Base-by-base conservation (phyloP, 192 early-diverging fungal species). In the Dissophora ornata region DNA sequence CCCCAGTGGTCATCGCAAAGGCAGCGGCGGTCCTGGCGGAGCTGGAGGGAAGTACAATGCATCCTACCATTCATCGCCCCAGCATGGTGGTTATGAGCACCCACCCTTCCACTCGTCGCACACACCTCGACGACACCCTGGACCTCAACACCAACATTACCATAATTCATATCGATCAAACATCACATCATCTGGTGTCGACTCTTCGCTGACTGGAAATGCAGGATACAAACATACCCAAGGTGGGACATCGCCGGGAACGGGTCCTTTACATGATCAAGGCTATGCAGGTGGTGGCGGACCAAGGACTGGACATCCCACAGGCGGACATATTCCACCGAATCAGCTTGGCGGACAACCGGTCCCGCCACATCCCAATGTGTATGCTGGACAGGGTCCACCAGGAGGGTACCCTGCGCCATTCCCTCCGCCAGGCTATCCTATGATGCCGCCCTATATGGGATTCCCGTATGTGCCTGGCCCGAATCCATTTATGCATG, bases 361-460 rank as follows among this genome's bases (percentile, higher is more conserved):
- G 18, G 29, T 68, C 22, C 47, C 46, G 11, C 30, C 54, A 18
- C 51, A 45, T 22, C 47, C 71, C 32, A 18, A 15, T 13, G 40
- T 63, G 50, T 75, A 75, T 32, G 15, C 54, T 7, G 71, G 71
- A 29, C 71, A 74, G 29, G 63, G 40, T 12, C 71, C 63, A 10
- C 63, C 57, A 19, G 26, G 29, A 4, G 62, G 56, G 24, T 59
- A 65, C 25, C 56, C 33, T 58, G 69, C 57, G 0, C 42, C 57
- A 9, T 61, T 50, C 48, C 57, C 62, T 7, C 71, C 63, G 9
- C 73, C 62, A 25, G 71, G 71, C 6, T 75, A 77, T 25, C 71
- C 58, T 8, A 36, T 77, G 45, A 65, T 77, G 52, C 57, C 64
- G 4, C 73, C 64, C 0, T 77, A 77, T 26, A 57, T 77, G 51